phyloP scores from a whole-genome alignment of 2,329 filamentous ascomycete species.

The Ascomycota sp. region DNA sequence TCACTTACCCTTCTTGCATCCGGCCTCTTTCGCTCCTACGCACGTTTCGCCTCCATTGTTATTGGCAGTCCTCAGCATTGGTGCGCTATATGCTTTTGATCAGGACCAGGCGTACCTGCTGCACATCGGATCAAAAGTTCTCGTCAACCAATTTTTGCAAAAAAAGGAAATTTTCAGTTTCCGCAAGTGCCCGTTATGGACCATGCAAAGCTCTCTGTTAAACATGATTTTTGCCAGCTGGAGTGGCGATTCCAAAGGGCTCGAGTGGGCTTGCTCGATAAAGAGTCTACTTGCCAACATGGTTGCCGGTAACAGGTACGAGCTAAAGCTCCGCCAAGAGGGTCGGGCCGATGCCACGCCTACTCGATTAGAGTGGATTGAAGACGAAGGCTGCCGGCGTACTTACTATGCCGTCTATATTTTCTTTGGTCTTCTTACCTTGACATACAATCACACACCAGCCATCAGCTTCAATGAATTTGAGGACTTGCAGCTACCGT shows the following conservation, averaged over 20 bases:
- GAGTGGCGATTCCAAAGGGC: slow-evolving; percentile 92
- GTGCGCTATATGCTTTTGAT: slow-evolving; percentile 89
- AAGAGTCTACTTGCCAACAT: slow-evolving; percentile 96
- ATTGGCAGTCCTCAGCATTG: slow-evolving; percentile 81
- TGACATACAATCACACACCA: slow-evolving; percentile 95
- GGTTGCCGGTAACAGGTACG: slow-evolving; percentile 93
- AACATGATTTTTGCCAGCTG: slow-evolving; percentile 99
- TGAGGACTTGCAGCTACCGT: slow-evolving; percentile 77
- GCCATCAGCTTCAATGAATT: slow-evolving; percentile 98
- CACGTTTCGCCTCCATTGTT: slow-evolving; percentile 65
- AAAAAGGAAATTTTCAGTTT: slow-evolving; percentile 99
- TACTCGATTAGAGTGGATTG: slow-evolving; percentile 78
- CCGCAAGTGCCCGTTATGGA: slow-evolving; percentile 90
- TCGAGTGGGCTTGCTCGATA: slow-evolving; percentile 98
- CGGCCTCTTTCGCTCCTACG: slow-evolving; percentile 69
- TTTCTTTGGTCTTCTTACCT: slow-evolving; percentile 85
- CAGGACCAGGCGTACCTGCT: slow-evolving; percentile 93
- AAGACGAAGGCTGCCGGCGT: slow-evolving; percentile 86
- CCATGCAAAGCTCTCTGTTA: slow-evolving; percentile 87
- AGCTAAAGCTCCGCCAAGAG: slow-evolving; percentile 82
- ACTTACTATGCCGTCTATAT: slow-evolving; percentile 99
- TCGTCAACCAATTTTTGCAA: slow-evolving; percentile 91
- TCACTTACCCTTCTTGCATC: slow-evolving; percentile 87
- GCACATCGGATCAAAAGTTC: slow-evolving; percentile 90
- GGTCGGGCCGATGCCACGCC: slow-evolving; percentile 59